These are phyloP conservation scores for Lactarius pseudohatsudake DNA, from an alignment of 768 basidiomycete species.

Conservation along the genomic window DNA sequence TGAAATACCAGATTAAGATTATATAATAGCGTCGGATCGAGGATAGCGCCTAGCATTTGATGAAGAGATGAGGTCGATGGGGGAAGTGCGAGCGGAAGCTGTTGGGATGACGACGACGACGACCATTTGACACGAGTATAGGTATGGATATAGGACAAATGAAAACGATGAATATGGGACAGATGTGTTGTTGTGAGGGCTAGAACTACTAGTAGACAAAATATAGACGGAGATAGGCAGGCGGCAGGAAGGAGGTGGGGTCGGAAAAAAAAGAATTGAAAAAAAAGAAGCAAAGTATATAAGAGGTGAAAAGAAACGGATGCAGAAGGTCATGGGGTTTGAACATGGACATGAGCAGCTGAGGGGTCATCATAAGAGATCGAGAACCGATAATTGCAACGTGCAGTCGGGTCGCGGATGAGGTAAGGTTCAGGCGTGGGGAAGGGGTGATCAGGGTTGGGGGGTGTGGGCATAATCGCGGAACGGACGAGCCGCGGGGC, in stretches of 20 bases:
- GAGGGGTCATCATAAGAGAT: constrained; percentile 24
- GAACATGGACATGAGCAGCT: constrained; percentile 21
- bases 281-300: neutral
- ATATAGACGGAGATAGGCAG: constrained; percentile 21
- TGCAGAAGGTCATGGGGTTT: constrained; percentile 19
- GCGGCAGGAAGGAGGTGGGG: neutral
- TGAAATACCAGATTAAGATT: neutral
- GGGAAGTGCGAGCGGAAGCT: neutral
- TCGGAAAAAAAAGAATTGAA: neutral
- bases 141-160: constrained; percentile 22
- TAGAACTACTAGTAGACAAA: constrained; percentile 18
- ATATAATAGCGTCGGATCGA: neutral
- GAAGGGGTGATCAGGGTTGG: neutral
- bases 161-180: constrained; percentile 15
- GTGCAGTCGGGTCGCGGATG: constrained; percentile 4
- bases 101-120: constrained; percentile 2
- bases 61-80: neutral
- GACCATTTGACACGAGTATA: constrained; percentile 6
- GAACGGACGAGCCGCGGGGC: constrained; percentile 7
- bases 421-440: neutral
- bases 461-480: constrained; percentile 14
- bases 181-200: constrained; percentile 14
- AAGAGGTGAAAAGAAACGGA: constrained; percentile 13
- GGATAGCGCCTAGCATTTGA: neutral
- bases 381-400: constrained; percentile 17